Percentiles rank a stretch among this genome's conserved stretches.
Evolutionary conservation across 2,329 filamentous ascomycete species (phyloP).

Genomic region (Calonectria hongkongensis): DNA sequence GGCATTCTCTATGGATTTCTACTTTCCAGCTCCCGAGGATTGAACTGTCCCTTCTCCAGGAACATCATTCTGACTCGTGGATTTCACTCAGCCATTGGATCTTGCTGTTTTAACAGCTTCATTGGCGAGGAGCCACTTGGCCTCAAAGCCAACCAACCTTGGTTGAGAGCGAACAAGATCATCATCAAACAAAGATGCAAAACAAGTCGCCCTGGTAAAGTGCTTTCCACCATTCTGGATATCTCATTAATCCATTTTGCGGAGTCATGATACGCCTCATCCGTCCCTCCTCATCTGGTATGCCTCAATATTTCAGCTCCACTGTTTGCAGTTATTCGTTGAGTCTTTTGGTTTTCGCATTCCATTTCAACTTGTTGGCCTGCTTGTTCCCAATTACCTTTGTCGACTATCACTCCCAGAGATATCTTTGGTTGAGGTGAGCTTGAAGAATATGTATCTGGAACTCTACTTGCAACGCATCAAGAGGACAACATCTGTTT

Average conservation of each 20-base stretch:
- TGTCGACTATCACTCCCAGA: slow-evolving; percentile 23
- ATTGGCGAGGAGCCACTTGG: slow-evolving; percentile 26
- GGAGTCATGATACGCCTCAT: slow-evolving; percentile 24
- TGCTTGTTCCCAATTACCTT: neutral
- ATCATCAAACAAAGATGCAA: slow-evolving; percentile 14
- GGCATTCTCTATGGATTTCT: slow-evolving; percentile 41
- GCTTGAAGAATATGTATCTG: neutral
- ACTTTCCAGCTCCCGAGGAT: slow-evolving; percentile 41
- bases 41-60: slow-evolving; percentile 42
- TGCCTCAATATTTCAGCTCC: slow-evolving; percentile 12
- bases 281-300: neutral
- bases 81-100: slow-evolving; percentile 36
- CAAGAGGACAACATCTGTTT: slow-evolving; percentile 13
- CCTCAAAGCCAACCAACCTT: slow-evolving; percentile 18
- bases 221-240: slow-evolving; percentile 16
- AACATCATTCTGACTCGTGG: slow-evolving; percentile 33
- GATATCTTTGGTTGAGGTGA: slow-evolving; percentile 23
- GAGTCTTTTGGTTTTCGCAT: slow-evolving; percentile 20
- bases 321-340: slow-evolving; percentile 16
- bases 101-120: slow-evolving; percentile 37
- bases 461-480: slow-evolving; percentile 14
- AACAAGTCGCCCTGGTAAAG: slow-evolving; percentile 29
- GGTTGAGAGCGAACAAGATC: slow-evolving; percentile 26
- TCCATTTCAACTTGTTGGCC: neutral
- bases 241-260: neutral